These are phyloP conservation scores for Diaporthe caulivora DNA, from an alignment of 2,329 filamentous ascomycete genomes.

Conservation along the genomic window DNA sequence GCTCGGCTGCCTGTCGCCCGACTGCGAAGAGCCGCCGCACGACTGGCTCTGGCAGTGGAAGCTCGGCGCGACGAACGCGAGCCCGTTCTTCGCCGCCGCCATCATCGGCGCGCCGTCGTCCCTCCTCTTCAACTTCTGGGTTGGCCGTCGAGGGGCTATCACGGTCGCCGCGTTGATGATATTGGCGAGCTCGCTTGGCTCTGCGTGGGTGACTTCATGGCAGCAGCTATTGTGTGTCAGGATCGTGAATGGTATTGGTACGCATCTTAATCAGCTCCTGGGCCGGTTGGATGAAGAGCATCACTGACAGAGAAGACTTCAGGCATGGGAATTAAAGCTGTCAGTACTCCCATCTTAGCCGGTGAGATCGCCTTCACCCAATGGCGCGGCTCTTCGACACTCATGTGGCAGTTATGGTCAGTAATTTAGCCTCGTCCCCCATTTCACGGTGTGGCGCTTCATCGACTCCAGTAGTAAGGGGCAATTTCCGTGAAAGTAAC, in stretches of 20 bases:
- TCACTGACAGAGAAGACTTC: not conserved
- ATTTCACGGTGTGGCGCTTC: not conserved
- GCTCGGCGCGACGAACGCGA: constrained; percentile 55
- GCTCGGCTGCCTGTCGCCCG: not conserved
- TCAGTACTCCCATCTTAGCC: constrained; percentile 60
- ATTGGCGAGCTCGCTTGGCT: constrained; percentile 53
- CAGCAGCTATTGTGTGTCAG: constrained; percentile 50
- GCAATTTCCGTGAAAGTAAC: not conserved
- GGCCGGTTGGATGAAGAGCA: not conserved
- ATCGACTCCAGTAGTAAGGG: too few species aligned
- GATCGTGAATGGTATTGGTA: constrained; percentile 55
- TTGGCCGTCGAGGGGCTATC: constrained; percentile 56
- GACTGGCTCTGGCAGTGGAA: constrained; percentile 48
- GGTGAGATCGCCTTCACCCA: constrained; percentile 60
- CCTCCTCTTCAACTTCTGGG: constrained; percentile 55
- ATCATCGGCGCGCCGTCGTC: constrained; percentile 54
- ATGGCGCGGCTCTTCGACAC: constrained; percentile 61
- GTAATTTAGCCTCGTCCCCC: not conserved
- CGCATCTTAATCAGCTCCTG: constrained; percentile 28
- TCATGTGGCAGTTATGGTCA: constrained; percentile 62
- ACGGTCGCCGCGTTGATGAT: constrained; percentile 54
- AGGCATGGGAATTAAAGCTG: constrained; percentile 63
- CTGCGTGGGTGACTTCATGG: constrained; percentile 52
- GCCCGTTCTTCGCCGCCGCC: constrained; percentile 55
- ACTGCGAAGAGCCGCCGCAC: not conserved